Percentiles rank a stretch among this genome's conserved stretches.
Evolutionary conservation across 345 rosid genomes (phyloP).

Genomic region (Eutrema yunnanense): DNA sequence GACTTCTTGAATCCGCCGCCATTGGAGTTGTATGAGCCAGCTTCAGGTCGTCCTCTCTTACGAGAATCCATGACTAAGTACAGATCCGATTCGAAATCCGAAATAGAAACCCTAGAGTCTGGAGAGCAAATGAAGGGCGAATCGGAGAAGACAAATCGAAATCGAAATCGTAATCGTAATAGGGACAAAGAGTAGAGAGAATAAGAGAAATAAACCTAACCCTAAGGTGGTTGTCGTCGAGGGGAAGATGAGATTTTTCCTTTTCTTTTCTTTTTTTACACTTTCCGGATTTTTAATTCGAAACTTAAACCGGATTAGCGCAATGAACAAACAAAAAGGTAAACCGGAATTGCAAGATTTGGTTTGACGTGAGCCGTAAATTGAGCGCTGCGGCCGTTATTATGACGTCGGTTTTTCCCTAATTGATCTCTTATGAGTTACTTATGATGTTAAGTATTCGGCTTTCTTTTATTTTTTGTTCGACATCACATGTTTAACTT

Average conservation of each 20-base stretch:
- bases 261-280: not conserved
- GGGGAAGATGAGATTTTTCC: conserved; percentile 7
- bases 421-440: no score
- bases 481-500: not conserved
- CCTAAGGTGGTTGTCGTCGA: conserved; percentile 29
- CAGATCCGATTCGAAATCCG: conserved; percentile 20
- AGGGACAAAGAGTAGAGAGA: conserved; percentile 1
- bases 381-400: no score
- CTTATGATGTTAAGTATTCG: no score
- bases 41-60: conserved; percentile 64
- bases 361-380: not conserved
- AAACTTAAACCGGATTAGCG: conserved; percentile 13
- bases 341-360: conserved; percentile 11
- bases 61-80: conserved; percentile 48
- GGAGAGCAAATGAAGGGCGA: conserved; percentile 7
- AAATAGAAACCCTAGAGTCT: not conserved
- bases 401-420: no score
- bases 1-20: conserved; percentile 64
- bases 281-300: not conserved
- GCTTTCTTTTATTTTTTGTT: not conserved
- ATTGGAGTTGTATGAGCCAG: conserved; percentile 47
- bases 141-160: conserved; percentile 22
- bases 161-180: conserved; percentile 9
- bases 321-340: not conserved
- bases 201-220: conserved; percentile 16